A percentile compares a stretch with the other conserved stretches of the same genome.
Evolutionary conservation across 1,284 basidiomycete species (phyloP).

Genomic region (Malassezia japonica): DNA sequence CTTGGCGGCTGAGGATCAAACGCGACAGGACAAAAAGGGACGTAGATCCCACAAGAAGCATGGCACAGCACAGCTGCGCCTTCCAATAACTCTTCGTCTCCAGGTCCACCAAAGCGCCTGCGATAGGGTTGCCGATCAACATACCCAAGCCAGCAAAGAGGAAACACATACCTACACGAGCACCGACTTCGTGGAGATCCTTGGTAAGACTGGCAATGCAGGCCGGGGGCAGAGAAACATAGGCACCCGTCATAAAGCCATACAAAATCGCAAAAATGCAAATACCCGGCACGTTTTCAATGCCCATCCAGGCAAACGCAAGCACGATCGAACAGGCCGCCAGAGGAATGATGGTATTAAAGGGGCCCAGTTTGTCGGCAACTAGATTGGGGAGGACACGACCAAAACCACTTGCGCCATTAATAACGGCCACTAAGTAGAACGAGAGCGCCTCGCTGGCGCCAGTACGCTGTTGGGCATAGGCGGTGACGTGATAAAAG

Average conservation of each 20-base stretch:
- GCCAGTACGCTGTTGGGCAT: background rate
- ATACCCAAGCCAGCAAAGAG: constrained; percentile 10
- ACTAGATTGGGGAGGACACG: constrained; percentile 45
- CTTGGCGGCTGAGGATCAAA: background rate
- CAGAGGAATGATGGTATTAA: constrained; percentile 46
- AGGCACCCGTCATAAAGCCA: constrained; percentile 29
- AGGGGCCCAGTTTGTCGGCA: constrained; percentile 42
- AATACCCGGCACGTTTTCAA: constrained; percentile 5
- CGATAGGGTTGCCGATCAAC: constrained; percentile 20
- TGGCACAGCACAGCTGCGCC: constrained; percentile 14
- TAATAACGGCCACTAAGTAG: constrained; percentile 32
- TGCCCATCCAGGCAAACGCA: constrained; percentile 21
- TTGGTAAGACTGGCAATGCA: background rate
- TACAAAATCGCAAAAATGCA: constrained; percentile 25
- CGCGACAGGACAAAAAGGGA: background rate
- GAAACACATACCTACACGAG: constrained; percentile 5
- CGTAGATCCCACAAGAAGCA: background rate
- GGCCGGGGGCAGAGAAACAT: constrained; percentile 23
- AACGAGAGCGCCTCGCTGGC: constrained; percentile 3
- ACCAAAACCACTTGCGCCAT: constrained; percentile 34
- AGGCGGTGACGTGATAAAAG: constrained; percentile 13
- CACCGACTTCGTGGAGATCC: background rate
- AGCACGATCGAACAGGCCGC: constrained; percentile 32
- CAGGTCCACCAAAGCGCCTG: constrained; percentile 12
- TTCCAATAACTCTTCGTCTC: constrained; percentile 3